Conservation (phyloP, 1,284 basidiomycete genomes). For the Phlebopus sp. region DNA sequence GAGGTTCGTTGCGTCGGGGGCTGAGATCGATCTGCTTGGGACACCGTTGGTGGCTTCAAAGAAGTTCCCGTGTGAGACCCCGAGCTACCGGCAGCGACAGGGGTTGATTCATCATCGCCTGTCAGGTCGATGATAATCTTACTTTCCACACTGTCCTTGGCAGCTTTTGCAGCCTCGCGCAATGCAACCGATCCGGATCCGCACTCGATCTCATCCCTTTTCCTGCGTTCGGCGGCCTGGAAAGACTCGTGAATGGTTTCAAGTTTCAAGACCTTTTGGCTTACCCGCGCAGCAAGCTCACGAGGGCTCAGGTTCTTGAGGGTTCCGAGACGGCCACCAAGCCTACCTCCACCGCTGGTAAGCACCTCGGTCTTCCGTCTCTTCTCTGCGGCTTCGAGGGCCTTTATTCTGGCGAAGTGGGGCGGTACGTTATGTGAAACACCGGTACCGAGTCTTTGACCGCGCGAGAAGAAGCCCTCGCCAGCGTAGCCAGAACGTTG, state of each 20-base stretch:
- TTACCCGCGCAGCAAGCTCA: constrained; percentile 74
- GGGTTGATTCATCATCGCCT: constrained; percentile 31
- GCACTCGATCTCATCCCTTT: constrained; percentile 70
- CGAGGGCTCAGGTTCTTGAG: constrained; percentile 52
- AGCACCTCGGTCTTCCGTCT: constrained; percentile 46
- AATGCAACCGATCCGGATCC: constrained; percentile 58
- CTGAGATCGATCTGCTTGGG: background rate
- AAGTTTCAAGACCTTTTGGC: constrained; percentile 23
- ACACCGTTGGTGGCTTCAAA: constrained; percentile 12
- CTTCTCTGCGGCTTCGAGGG: constrained; percentile 76
- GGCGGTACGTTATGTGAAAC: constrained; percentile 64
- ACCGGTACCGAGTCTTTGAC: constrained; percentile 60
- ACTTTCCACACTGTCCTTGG: constrained; percentile 60
- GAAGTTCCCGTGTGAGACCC: constrained; percentile 1
- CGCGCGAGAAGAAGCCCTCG: constrained; percentile 79
- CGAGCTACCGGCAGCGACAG: constrained; percentile 24
- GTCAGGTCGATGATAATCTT: constrained; percentile 55
- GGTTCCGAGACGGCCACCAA: constrained; percentile 43
- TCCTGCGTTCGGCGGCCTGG: constrained; percentile 80
- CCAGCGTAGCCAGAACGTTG: constrained; percentile 74
- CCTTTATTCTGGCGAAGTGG: constrained; percentile 60
- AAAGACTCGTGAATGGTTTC: constrained; percentile 3
- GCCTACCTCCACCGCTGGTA: constrained; percentile 53
- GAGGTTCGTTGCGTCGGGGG: background rate
- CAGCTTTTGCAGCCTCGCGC: constrained; percentile 68